These are phyloP conservation scores for Saururus chinensis DNA, from an alignment of 164 flowering plant genomes.

Conservation along the genomic window DNA sequence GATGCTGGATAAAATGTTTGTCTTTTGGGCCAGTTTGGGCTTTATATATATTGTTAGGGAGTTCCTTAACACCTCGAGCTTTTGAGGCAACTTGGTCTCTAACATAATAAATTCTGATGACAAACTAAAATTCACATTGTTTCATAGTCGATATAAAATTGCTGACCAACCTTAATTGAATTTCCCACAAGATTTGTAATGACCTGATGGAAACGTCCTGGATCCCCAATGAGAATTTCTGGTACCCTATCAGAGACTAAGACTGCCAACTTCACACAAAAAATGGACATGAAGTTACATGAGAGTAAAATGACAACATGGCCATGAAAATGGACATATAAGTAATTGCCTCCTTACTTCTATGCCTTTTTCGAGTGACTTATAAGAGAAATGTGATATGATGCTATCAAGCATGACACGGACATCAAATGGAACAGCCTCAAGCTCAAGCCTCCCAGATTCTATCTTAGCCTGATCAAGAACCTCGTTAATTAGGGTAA, in stretches of 20 bases:
- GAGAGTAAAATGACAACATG: background rate
- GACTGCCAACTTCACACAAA: conserved; percentile 61
- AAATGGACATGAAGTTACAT: conserved; percentile 5
- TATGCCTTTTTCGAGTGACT: conserved; percentile 59
- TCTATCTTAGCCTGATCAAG: conserved; percentile 98
- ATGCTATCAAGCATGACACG: conserved; percentile 66
- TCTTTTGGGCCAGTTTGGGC: no score
- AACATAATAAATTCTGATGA: no score
- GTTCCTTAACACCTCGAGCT: no score
- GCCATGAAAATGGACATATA: conserved; percentile 1
- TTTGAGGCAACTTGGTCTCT: no score
- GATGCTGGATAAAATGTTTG: background rate
- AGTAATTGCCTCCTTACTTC: conserved; percentile 41
- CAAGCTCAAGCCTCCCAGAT: conserved; percentile 89
- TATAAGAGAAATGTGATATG: conserved; percentile 56
- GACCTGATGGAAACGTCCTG: conserved; percentile 76
- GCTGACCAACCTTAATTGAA: conserved; percentile 66
- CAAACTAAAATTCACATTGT: no score
- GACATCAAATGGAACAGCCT: conserved; percentile 70
- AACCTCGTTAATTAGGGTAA: conserved; percentile 80
- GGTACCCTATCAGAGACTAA: conserved; percentile 72
- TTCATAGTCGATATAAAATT: background rate
- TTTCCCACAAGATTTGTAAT: conserved; percentile 92
- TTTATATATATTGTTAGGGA: no score
- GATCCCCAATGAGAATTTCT: conserved; percentile 72